phyloP scores from a whole-genome alignment of 305 asterid species.

The Rubia occidens region DNA sequence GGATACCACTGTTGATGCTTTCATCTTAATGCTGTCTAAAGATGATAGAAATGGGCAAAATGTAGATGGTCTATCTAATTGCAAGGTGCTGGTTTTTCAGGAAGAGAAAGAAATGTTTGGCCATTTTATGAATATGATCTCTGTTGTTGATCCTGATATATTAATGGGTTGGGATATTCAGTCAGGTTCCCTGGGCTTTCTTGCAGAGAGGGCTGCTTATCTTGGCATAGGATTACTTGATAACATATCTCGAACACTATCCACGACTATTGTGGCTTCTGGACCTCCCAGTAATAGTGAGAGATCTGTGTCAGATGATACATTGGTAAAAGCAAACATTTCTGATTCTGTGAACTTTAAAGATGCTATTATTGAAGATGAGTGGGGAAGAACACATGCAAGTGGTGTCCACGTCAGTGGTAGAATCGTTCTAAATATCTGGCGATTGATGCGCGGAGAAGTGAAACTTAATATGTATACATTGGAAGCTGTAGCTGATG shows the following conservation, averaged over 20 bases:
- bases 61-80: constrained; percentile 57
- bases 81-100: constrained; percentile 42
- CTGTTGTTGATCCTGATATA: constrained; percentile 67
- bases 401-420: constrained; percentile 97
- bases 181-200: constrained; percentile 88
- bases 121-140: constrained; percentile 52
- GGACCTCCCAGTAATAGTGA: constrained; percentile 29
- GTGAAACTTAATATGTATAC: constrained; percentile 82
- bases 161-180: constrained; percentile 98
- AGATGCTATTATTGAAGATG: constrained; percentile 73
- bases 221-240: constrained; percentile 78
- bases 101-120: constrained; percentile 55
- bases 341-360: constrained; percentile 40
- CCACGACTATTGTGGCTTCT: constrained; percentile 34
- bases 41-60: constrained; percentile 33
- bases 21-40: constrained; percentile 51
- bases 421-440: constrained; percentile 83
- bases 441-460: constrained; percentile 95
- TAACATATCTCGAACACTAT: constrained; percentile 69
- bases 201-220: constrained; percentile 93
- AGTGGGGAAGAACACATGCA: constrained; percentile 98
- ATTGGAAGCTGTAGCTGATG: constrained; percentile 77
- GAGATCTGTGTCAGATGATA: constrained; percentile 33
- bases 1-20: constrained; percentile 33
- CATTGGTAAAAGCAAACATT: constrained; percentile 32